Evolutionary conservation across 257 asterid species (phyloP), one percentile per base, ranked within the genome.

Genomic region (Solanum medicagineum): DNA sequence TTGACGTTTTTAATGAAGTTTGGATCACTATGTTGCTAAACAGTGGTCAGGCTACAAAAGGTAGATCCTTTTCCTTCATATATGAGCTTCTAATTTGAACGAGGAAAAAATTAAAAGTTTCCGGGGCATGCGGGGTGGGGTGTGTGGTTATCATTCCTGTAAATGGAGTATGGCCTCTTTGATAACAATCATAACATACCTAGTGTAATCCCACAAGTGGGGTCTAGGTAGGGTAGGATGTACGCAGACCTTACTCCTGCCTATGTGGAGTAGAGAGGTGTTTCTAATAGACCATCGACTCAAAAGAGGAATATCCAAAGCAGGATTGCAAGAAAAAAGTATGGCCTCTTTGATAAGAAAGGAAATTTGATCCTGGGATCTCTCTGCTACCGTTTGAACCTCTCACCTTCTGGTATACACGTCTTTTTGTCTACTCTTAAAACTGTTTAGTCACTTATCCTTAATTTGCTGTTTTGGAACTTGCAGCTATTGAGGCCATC

Each of bases 1-100:
- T 94, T 32, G 99, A 96, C 32, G 98, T 94, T 26, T 97, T 97
- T 87, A 92, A 87, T 40, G 98, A 95, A 88, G 84, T 97, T 19
- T 93, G 96, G 86, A 87, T 92, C 85, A 87, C 80, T 59, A 84
- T 94, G 89, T 92, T 97, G 86, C 90, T 95, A 36, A 87, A 90
- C 44, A 84, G 89, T 0, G 97, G 97, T 86, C 93, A 92, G 81
- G 85, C 94, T 59, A 68, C 79, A 6, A 79, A 66, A 85, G 99
- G 99, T 95, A 86, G 14, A 79, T 44, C 49, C 7, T 53, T 73
- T 45, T 42, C 42, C 42, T 63, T 22, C 42, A 9, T 24, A 63
- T 26, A 26, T 26, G 19, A 45, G 56, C 81, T 45, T 42, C 36
- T 47, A 73, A 45, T 73, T 12, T 73, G 11, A 6, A 11, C n/a